These are phyloP conservation scores for Globisporangium acanthophoron DNA, from an alignment of 352 stramenopile genomes.

Conservation along the genomic window DNA sequence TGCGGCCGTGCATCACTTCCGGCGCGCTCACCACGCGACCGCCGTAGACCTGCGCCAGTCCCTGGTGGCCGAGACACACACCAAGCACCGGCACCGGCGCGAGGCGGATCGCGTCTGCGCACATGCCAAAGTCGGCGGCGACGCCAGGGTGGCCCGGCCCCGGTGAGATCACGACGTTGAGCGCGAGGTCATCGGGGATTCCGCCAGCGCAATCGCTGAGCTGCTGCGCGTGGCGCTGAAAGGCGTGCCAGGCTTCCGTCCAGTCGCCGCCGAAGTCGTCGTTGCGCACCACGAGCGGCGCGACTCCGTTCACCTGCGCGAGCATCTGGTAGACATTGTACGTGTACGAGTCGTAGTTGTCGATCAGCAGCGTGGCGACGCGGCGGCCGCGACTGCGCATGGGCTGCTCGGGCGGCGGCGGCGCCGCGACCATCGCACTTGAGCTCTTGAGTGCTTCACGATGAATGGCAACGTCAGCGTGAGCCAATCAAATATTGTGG, in stretches of 20 bases:
- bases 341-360: constrained; percentile 99
- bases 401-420: not conserved
- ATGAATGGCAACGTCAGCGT: too few relatives aligned
- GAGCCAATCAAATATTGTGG: too few relatives aligned
- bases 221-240: constrained; percentile 34
- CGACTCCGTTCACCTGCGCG: constrained; percentile 84
- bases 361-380: constrained; percentile 88
- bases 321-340: constrained; percentile 97
- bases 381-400: constrained; percentile 7
- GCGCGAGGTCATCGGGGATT: constrained; percentile 15
- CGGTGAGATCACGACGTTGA: constrained; percentile 88
- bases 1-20: constrained; percentile 92
- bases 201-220: constrained; percentile 2
- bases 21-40: constrained; percentile 71
- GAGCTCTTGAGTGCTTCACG: not conserved
- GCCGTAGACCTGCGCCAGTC: constrained; percentile 88
- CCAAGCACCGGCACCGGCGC: constrained; percentile 87
- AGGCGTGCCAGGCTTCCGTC: constrained; percentile 45
- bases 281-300: constrained; percentile 90
- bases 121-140: constrained; percentile 85
- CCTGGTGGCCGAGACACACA: constrained; percentile 97
- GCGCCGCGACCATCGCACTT: constrained; percentile 22
- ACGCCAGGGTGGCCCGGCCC: constrained; percentile 87
- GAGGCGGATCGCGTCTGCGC: constrained; percentile 60
- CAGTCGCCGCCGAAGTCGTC: constrained; percentile 83